Conservation (phyloP, 768 basidiomycete species). For the Tricholoma bakamatsutake region DNA sequence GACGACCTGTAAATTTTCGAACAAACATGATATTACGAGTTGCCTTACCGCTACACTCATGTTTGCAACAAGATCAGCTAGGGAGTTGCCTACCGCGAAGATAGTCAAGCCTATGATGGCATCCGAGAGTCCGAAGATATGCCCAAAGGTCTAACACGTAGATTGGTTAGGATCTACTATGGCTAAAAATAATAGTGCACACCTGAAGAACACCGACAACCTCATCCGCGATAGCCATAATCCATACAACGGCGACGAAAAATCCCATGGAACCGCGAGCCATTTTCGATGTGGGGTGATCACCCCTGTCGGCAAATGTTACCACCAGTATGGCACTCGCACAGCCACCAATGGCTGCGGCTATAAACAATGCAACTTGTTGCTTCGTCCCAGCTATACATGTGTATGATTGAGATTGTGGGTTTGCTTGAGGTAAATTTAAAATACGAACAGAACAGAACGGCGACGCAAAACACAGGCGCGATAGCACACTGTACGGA, state of each 20-base stretch:
- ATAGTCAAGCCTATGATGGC: constrained; percentile 96
- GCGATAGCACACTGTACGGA: constrained; percentile 79
- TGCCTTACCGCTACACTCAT: constrained; percentile 81
- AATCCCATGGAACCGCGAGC: constrained; percentile 89
- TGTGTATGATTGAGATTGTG: constrained; percentile 3
- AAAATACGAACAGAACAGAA: constrained; percentile 66
- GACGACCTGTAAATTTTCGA: background rate
- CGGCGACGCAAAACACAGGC: constrained; percentile 67
- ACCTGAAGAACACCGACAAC: constrained; percentile 90
- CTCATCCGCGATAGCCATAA: constrained; percentile 96
- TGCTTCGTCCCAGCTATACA: constrained; percentile 39
- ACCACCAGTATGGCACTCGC: constrained; percentile 49
- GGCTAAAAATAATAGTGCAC: constrained; percentile 10
- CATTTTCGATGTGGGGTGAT: constrained; percentile 51
- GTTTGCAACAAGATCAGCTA: constrained; percentile 96
- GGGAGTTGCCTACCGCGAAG: constrained; percentile 93
- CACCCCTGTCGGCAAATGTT: constrained; percentile 54
- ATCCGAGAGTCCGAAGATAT: constrained; percentile 92
- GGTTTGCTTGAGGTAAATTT: background rate
- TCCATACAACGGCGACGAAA: constrained; percentile 89
- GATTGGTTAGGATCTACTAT: background rate
- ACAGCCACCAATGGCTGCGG: constrained; percentile 48
- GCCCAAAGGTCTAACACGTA: constrained; percentile 71
- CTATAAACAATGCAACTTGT: constrained; percentile 48
- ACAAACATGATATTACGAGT: background rate